These are phyloP conservation scores for Hericium rajendrae DNA, from an alignment of 768 basidiomycete species.

Conservation along the genomic window DNA sequence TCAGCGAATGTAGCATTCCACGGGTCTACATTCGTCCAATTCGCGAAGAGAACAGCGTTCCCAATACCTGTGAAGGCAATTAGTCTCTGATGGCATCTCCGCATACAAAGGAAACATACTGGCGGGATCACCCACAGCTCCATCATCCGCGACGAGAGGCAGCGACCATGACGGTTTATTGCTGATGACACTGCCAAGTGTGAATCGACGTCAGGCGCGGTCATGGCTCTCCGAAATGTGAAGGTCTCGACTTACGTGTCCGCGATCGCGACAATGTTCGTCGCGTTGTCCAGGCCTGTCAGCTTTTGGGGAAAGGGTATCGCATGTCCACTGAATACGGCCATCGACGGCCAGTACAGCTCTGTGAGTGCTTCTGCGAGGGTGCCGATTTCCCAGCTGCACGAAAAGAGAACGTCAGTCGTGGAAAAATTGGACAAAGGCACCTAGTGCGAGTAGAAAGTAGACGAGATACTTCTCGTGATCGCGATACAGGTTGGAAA, in stretches of 20 bases:
- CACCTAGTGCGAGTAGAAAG: background rate
- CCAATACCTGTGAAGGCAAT: constrained; percentile 32
- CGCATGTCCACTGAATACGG: constrained; percentile 36
- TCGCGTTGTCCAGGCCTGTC: constrained; percentile 21
- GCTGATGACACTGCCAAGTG: constrained; percentile 26
- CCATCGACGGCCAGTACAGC: constrained; percentile 36
- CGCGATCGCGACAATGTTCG: constrained; percentile 35
- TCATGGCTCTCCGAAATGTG: background rate
- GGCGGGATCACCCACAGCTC: constrained; percentile 53
- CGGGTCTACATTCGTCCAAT: constrained; percentile 36
- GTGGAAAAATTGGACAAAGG: background rate
- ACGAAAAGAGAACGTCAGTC: background rate
- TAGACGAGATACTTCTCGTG: background rate
- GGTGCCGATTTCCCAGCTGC: constrained; percentile 53
- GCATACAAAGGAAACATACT: constrained; percentile 24
- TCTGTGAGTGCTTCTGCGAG: constrained; percentile 46
- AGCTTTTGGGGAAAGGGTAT: constrained; percentile 30
- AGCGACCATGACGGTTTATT: constrained; percentile 27
- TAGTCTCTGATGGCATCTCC: background rate
- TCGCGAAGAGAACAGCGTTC: constrained; percentile 40
- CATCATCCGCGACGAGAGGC: constrained; percentile 37
- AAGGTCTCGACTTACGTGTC: constrained; percentile 21
- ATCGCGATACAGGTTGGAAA: background rate
- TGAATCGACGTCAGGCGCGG: background rate
- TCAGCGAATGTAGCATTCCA: constrained; percentile 25